A percentile compares a stretch with the other conserved stretches of the same genome.
phyloP scores from a whole-genome alignment of 148 eudicot genomes.

The Vaccinium myrtillus region DNA sequence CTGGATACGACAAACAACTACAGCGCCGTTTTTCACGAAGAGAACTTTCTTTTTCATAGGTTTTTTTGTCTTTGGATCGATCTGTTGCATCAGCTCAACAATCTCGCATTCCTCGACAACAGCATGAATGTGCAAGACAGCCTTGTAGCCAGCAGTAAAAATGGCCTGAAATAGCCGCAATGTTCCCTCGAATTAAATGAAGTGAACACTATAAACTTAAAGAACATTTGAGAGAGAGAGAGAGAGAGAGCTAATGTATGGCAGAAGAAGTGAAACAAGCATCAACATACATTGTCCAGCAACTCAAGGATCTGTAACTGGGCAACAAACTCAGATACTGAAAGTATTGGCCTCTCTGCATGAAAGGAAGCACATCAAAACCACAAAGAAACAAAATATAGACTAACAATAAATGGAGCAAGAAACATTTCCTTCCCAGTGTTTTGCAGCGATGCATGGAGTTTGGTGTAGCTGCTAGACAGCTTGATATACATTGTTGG shows the following conservation, averaged over 20 bases:
- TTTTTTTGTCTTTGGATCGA: constrained; percentile 74
- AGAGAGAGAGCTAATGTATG: neutral
- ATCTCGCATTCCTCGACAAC: constrained; percentile 96
- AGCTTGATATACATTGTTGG: too few relatives aligned
- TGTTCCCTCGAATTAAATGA: neutral
- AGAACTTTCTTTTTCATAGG: constrained; percentile 76
- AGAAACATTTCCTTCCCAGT: neutral
- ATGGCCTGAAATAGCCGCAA: constrained; percentile 52
- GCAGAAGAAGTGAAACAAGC: neutral
- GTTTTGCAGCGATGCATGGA: neutral
- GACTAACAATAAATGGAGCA: neutral
- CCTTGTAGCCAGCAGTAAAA: constrained; percentile 93
- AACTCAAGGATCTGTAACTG: constrained; percentile 87
- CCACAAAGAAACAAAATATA: neutral
- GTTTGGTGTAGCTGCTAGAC: neutral
- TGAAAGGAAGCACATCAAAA: neutral
- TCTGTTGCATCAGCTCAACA: constrained; percentile 72
- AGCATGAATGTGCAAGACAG: constrained; percentile 88
- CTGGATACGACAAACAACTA: constrained; percentile 86
- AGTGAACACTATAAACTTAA: neutral
- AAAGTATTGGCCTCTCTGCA: constrained; percentile 80
- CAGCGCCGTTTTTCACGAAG: constrained; percentile 82
- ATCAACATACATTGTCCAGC: constrained; percentile 74
- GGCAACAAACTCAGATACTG: constrained; percentile 72
- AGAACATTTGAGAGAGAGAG: neutral